Conservation (phyloP, 2,329 filamentous ascomycete species). For the Macroventuria anomochaeta region DNA sequence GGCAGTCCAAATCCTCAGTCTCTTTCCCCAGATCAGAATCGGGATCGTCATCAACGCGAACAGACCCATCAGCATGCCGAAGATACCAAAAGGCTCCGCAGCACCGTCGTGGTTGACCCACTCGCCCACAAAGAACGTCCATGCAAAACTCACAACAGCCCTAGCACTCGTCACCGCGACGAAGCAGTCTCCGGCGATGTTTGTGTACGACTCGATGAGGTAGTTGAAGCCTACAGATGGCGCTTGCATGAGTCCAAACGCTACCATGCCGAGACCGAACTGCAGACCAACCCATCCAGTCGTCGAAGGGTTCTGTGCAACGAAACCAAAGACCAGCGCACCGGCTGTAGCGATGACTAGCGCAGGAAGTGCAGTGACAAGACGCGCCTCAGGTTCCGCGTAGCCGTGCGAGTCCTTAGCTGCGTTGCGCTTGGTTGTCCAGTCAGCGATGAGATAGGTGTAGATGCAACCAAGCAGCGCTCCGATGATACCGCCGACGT, state of each 20-base stretch:
- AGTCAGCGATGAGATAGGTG: slow-evolving; percentile 50
- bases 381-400: slow-evolving; percentile 50
- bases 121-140: slow-evolving; percentile 60
- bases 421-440: slow-evolving; percentile 46
- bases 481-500: slow-evolving; percentile 49
- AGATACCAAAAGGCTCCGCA: slow-evolving; percentile 60
- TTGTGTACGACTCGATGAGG: slow-evolving; percentile 59
- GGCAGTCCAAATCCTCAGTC: slow-evolving; percentile 51
- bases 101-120: slow-evolving; percentile 56
- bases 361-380: slow-evolving; percentile 49
- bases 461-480: slow-evolving; percentile 44
- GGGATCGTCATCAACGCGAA: slow-evolving; percentile 53
- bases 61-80: slow-evolving; percentile 59
- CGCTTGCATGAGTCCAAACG: slow-evolving; percentile 52
- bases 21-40: slow-evolving; percentile 50
- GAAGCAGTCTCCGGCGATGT: slow-evolving; percentile 60
- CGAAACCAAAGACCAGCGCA: slow-evolving; percentile 50
- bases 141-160: slow-evolving; percentile 59
- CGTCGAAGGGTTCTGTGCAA: slow-evolving; percentile 45
- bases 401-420: slow-evolving; percentile 47
- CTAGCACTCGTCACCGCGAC: slow-evolving; percentile 60
- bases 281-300: slow-evolving; percentile 51
- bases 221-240: slow-evolving; percentile 55
- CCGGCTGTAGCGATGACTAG: slow-evolving; percentile 49
- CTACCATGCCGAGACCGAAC: slow-evolving; percentile 50